A percentile compares a stretch with the other conserved stretches of the same genome.
Evolutionary conservation across 2,329 filamentous ascomycete species (phyloP).

Genomic region (Colletotrichum zoysiae): DNA sequence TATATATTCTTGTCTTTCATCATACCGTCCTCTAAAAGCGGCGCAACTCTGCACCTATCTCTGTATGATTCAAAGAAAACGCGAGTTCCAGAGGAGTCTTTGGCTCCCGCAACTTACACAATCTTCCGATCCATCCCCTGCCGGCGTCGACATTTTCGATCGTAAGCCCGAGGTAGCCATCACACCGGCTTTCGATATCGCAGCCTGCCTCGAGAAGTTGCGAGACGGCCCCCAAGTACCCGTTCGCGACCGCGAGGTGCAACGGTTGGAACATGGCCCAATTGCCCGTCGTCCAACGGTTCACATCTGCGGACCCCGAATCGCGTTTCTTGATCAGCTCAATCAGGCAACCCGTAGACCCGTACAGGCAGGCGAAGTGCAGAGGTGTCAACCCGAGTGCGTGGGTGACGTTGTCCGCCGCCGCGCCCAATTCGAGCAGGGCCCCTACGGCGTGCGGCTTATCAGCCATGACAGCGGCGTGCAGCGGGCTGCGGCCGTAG

Average conservation of each 20-base stretch:
- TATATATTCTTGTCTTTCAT: not conserved
- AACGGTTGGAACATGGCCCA: not conserved
- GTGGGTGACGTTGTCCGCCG: not conserved
- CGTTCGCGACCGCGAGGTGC: conserved; percentile 18
- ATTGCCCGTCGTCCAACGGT: conserved; percentile 10
- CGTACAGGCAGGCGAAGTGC: conserved; percentile 25
- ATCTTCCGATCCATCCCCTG: not conserved
- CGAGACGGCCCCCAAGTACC: not conserved
- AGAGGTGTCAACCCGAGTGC: conserved; percentile 3
- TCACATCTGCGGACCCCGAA: not conserved
- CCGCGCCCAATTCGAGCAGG: not conserved
- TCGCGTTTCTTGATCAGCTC: not conserved
- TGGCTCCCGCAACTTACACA: not conserved
- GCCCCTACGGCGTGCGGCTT: not conserved
- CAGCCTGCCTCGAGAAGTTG: not conserved
- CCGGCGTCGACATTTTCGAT: not conserved
- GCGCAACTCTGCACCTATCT: not conserved
- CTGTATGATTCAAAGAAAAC: not conserved
- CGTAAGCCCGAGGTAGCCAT: conserved; percentile 13
- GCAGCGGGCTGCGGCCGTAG: conserved; percentile 23
- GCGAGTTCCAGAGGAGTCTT: not conserved
- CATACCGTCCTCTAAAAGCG: not conserved
- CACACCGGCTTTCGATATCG: not conserved
- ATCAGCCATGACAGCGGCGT: conserved; percentile 16
- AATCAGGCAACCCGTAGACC: not conserved